Conservation (phyloP, 805 yeast genomes). For the Naumovozyma castellii region DNA sequence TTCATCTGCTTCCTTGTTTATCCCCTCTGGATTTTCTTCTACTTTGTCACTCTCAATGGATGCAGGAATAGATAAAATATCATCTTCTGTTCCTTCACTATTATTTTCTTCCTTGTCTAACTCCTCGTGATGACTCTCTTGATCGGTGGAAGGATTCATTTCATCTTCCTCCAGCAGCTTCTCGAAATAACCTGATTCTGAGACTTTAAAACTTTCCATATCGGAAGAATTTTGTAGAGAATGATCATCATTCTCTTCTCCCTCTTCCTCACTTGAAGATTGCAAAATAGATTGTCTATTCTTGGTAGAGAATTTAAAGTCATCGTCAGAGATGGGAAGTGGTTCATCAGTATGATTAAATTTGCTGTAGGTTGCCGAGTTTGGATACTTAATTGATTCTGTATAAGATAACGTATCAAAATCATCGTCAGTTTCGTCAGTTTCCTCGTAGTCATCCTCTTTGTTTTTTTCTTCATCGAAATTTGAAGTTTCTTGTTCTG, state of each 20-base stretch:
- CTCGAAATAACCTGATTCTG: constrained; percentile 22
- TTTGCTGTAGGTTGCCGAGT: constrained; percentile 4
- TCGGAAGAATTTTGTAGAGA: no score
- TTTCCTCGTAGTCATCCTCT: constrained; percentile 4
- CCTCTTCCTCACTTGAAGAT: constrained; percentile 12
- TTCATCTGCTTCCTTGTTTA: background rate
- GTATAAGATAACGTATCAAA: constrained; percentile 18
- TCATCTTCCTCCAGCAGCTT: constrained; percentile 13
- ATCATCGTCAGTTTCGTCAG: constrained; percentile 7
- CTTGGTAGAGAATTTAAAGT: constrained; percentile 8
- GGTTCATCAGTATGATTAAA: constrained; percentile 1
- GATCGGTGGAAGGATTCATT: constrained; percentile 1
- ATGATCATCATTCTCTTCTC: constrained; percentile 4
- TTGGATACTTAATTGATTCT: constrained; percentile 13
- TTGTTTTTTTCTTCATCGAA: constrained; percentile 5
- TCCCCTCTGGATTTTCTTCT: background rate
- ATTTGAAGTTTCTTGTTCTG: constrained; percentile 2
- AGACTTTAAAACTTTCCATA: constrained; percentile 9
- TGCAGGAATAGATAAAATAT: background rate
- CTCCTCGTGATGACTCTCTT: no score
- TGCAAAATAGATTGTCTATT: constrained; percentile 12
- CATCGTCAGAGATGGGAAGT: constrained; percentile 4
- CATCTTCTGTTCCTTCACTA: constrained; percentile 1
- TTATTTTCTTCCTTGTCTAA: constrained; percentile 2
- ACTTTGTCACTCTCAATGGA: background rate